phyloP scores from a whole-genome alignment of 441 rosid genomes.

The Theobroma grandiflorum region DNA sequence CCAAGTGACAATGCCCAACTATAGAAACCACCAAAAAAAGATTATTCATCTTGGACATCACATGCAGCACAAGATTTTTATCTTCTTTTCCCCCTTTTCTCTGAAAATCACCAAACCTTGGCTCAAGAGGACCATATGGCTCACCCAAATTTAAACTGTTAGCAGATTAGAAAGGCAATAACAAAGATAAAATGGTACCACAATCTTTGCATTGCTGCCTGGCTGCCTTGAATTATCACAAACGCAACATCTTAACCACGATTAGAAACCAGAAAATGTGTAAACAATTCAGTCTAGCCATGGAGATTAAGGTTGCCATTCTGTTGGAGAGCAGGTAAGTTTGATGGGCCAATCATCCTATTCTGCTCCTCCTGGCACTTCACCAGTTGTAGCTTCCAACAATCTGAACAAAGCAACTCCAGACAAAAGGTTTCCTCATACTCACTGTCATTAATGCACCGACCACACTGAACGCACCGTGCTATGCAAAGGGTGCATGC shows the following conservation, averaged over 20 bases:
- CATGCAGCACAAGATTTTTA: neutral
- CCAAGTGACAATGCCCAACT: slow-evolving; percentile 2
- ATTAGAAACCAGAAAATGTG: slow-evolving; percentile 28
- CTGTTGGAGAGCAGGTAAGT: slow-evolving; percentile 32
- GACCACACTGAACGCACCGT: slow-evolving; percentile 89
- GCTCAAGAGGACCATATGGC: slow-evolving; percentile 17
- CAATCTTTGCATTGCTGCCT: slow-evolving; percentile 24
- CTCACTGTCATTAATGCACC: slow-evolving; percentile 82
- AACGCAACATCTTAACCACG: slow-evolving; percentile 25
- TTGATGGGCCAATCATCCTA: slow-evolving; percentile 26
- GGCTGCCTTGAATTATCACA: slow-evolving; percentile 25
- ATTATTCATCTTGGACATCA: neutral
- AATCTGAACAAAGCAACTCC: slow-evolving; percentile 76
- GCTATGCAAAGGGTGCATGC: slow-evolving; percentile 85
- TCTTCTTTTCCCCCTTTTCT: neutral
- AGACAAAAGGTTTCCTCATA: slow-evolving; percentile 90
- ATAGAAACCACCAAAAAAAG: slow-evolving; percentile 6
- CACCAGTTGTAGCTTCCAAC: slow-evolving; percentile 51
- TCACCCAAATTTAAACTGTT: neutral
- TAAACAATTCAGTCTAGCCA: slow-evolving; percentile 44
- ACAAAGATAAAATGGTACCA: slow-evolving; percentile 24
- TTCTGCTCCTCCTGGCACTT: slow-evolving; percentile 37
- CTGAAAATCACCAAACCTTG: neutral
- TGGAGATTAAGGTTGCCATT: slow-evolving; percentile 35
- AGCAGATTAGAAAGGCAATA: slow-evolving; percentile 28